Conservation (phyloP, 1,284 basidiomycete genomes). For the Trichosporon coremiiforme region DNA sequence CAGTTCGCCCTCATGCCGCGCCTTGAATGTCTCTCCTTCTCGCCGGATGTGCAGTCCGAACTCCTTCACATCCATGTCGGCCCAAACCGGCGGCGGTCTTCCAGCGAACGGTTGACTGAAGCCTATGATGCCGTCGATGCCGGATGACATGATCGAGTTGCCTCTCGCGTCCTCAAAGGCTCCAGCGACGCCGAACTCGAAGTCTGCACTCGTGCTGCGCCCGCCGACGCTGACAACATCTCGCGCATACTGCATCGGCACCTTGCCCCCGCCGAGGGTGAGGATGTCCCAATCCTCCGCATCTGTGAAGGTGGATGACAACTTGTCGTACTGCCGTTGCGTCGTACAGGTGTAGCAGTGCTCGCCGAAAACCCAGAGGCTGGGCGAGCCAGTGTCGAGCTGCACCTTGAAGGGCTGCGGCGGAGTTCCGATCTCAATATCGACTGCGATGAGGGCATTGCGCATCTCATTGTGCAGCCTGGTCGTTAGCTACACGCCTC, state of each 20-base stretch:
- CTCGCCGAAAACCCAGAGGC: slow-evolving; percentile 56
- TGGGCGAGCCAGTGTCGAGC: slow-evolving; percentile 64
- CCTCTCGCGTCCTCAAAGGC: neutral
- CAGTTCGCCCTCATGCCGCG: neutral
- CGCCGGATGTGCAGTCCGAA: slow-evolving; percentile 10
- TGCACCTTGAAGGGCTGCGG: slow-evolving; percentile 62
- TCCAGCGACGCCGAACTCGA: neutral
- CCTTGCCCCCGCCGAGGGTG: neutral
- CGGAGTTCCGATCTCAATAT: slow-evolving; percentile 38
- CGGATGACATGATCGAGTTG: slow-evolving; percentile 1
- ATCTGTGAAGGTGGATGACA: neutral
- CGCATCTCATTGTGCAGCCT: slow-evolving; percentile 15
- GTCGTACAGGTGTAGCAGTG: slow-evolving; percentile 14
- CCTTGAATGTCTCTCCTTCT: slow-evolving; percentile 12
- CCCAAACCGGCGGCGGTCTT: neutral
- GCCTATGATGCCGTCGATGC: neutral
- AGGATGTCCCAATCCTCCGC: neutral
- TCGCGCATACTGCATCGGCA: neutral
- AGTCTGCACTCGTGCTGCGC: neutral
- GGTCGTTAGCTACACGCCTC: neutral
- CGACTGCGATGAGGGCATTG: neutral
- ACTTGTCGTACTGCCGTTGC: neutral
- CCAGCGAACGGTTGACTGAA: neutral
- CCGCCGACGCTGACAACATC: neutral
- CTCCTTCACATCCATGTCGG: neutral